phyloP scores from a whole-genome alignment of 2,329 filamentous ascomycete species.

The Ceratocystis eucalypticola region DNA sequence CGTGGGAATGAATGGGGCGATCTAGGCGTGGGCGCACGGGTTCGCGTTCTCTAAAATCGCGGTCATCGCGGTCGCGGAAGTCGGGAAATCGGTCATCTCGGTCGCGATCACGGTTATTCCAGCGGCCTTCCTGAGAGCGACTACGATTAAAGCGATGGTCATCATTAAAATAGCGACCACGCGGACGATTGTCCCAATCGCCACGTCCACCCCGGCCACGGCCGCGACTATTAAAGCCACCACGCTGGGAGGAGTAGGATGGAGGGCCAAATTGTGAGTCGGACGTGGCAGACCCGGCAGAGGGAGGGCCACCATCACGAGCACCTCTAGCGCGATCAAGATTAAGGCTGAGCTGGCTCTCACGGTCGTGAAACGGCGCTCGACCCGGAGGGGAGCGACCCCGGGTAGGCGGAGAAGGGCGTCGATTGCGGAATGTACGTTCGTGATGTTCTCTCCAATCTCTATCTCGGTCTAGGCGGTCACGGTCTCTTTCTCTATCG shows the following conservation, averaged over 20 bases:
- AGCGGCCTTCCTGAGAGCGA: conserved; percentile 51
- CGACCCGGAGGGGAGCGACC: conserved; percentile 52
- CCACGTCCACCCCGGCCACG: conserved; percentile 36
- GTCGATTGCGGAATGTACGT: conserved; percentile 28
- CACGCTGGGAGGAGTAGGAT: conserved; percentile 38
- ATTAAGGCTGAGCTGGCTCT: conserved; percentile 50
- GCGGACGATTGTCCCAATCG: conserved; percentile 35
- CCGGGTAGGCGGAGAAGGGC: conserved; percentile 46
- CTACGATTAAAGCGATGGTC: conserved; percentile 52
- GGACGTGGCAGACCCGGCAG: conserved; percentile 56
- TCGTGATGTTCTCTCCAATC: conserved; percentile 35
- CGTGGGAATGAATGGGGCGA: conserved; percentile 36
- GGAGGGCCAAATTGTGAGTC: conserved; percentile 46
- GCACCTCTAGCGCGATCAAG: conserved; percentile 54
- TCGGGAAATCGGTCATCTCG: conserved; percentile 35
- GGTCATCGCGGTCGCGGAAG: conserved; percentile 31
- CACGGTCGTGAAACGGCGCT: conserved; percentile 49
- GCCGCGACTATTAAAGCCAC: conserved; percentile 40
- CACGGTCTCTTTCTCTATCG: conserved; percentile 40
- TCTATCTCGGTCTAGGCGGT: conserved; percentile 33
- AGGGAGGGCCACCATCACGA: conserved; percentile 55
- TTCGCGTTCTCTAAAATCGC: conserved; percentile 35
- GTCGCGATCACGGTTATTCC: conserved; percentile 42
- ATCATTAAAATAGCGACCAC: conserved; percentile 45
- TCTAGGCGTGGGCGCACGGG: conserved; percentile 39